Percentiles rank a stretch among this genome's conserved stretches.
Evolutionary conservation across 768 basidiomycete genomes (phyloP).

Genomic region (Dioszegia aurantiaca): DNA sequence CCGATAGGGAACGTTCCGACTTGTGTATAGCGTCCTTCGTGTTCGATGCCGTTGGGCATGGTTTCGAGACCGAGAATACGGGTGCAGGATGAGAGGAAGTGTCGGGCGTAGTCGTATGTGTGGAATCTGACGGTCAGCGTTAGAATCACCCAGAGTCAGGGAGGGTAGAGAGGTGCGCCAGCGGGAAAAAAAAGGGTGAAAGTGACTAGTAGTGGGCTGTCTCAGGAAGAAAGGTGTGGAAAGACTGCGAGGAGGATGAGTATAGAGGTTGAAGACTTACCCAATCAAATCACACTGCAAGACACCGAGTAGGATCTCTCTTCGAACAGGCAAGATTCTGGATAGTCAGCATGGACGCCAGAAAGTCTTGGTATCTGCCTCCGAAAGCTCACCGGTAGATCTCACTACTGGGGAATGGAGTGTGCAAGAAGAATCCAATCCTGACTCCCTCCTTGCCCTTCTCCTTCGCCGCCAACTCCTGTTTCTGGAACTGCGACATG

Average conservation of each 20-base stretch:
- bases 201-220: neutral
- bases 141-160: neutral
- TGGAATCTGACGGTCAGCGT: constrained; percentile 63
- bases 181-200: neutral
- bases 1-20: constrained; percentile 99
- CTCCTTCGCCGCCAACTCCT: constrained; percentile 46
- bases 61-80: constrained; percentile 91
- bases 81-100: constrained; percentile 97
- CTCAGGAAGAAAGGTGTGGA: neutral
- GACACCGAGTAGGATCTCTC: constrained; percentile 94
- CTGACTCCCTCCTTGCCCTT: constrained; percentile 61
- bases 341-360: neutral
- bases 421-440: constrained; percentile 98
- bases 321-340: constrained; percentile 92
- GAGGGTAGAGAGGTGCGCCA: neutral
- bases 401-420: constrained; percentile 95
- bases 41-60: constrained; percentile 97
- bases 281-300: constrained; percentile 96
- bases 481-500: constrained; percentile 39
- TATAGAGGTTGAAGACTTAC: constrained; percentile 23
- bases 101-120: constrained; percentile 98
- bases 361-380: no score
- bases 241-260: neutral
- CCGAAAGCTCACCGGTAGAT: constrained; percentile 78
- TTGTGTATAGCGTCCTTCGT: constrained; percentile 89